phyloP scores from a whole-genome alignment of 2,329 filamentous ascomycete species.

The Colletotrichum coccodes region DNA sequence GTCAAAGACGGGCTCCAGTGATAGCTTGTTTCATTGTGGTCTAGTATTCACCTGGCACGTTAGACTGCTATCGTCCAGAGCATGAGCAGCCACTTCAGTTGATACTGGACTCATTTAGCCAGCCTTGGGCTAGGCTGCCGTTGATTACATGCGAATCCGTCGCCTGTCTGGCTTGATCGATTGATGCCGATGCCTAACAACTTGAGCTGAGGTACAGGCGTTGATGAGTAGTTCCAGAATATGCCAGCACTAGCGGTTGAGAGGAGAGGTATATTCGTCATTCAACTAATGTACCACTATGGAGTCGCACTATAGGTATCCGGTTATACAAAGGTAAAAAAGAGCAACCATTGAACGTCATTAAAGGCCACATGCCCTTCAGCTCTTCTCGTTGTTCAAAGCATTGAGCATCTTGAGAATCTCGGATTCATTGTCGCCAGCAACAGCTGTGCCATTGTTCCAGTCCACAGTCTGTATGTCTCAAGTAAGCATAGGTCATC shows the following conservation, averaged over 20 bases:
- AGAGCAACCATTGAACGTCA: neutral
- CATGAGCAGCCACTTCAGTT: too few species aligned
- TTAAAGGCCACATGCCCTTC: neutral
- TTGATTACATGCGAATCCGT: too few species aligned
- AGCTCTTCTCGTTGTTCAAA: constrained; percentile 46
- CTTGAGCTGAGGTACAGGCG: too few species aligned
- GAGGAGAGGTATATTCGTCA: constrained; percentile 21
- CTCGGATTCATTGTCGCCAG: constrained; percentile 85
- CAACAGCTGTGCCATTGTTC: constrained; percentile 86
- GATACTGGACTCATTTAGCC: too few species aligned
- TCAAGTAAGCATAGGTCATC: neutral
- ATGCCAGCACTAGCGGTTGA: neutral
- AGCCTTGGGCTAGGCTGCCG: too few species aligned
- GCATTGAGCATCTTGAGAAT: constrained; percentile 83
- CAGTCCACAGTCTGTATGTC: constrained; percentile 79
- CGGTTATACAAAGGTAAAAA: constrained; percentile 16
- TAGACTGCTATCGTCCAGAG: neutral
- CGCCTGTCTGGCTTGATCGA: too few species aligned
- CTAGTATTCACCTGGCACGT: too few species aligned
- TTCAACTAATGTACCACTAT: constrained; percentile 11
- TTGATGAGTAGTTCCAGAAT: neutral
- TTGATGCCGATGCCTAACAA: too few species aligned
- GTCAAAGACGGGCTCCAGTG: neutral
- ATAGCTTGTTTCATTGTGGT: too few species aligned
- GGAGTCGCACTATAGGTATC: neutral